These are phyloP conservation scores for Lasiodiplodia sp. DNA, from an alignment of 2,329 filamentous ascomycete species.

Conservation along the genomic window DNA sequence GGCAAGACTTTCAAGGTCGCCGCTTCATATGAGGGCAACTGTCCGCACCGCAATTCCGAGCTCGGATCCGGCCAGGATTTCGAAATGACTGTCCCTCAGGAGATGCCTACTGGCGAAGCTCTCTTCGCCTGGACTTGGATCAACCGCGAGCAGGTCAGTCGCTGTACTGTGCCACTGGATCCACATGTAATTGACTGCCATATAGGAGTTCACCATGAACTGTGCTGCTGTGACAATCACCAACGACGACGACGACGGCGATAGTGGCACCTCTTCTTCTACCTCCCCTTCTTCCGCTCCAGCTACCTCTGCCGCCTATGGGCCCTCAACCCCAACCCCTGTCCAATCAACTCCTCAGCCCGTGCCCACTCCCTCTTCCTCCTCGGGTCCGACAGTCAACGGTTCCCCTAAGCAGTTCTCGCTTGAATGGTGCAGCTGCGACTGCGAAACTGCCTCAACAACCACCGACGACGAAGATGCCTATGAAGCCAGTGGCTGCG, in stretches of 20 bases:
- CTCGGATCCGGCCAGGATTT: slow-evolving; percentile 53
- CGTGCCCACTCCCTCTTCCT: slow-evolving; percentile 17
- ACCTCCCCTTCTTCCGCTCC: slow-evolving; percentile 1
- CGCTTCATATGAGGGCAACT: slow-evolving; percentile 56
- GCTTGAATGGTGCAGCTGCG: slow-evolving; percentile 29
- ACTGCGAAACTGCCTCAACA: slow-evolving; percentile 6
- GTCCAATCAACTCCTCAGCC: slow-evolving; percentile 6
- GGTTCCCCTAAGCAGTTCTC: slow-evolving; percentile 13
- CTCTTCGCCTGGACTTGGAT: slow-evolving; percentile 59
- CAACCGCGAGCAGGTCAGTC: slow-evolving; percentile 51
- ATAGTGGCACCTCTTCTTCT: not conserved
- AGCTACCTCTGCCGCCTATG: slow-evolving; percentile 7
- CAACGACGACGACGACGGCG: slow-evolving; percentile 25
- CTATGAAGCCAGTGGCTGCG: slow-evolving; percentile 27
- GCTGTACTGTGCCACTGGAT: slow-evolving; percentile 36
- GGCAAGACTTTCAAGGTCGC: slow-evolving; percentile 55
- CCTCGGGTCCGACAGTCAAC: slow-evolving; percentile 31
- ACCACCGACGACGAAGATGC: slow-evolving; percentile 11
- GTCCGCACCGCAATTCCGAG: slow-evolving; percentile 49
- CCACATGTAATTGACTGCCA: not conserved
- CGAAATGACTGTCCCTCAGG: slow-evolving; percentile 53
- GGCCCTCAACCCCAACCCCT: not conserved
- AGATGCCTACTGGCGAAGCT: slow-evolving; percentile 50
- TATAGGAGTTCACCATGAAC: slow-evolving; percentile 52
- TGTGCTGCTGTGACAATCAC: slow-evolving; percentile 55